A percentile compares a stretch with the other conserved stretches of the same genome.
These are phyloP conservation scores for Pichia thaimueangensis DNA, from an alignment of 805 yeast species.

Conservation along the genomic window DNA sequence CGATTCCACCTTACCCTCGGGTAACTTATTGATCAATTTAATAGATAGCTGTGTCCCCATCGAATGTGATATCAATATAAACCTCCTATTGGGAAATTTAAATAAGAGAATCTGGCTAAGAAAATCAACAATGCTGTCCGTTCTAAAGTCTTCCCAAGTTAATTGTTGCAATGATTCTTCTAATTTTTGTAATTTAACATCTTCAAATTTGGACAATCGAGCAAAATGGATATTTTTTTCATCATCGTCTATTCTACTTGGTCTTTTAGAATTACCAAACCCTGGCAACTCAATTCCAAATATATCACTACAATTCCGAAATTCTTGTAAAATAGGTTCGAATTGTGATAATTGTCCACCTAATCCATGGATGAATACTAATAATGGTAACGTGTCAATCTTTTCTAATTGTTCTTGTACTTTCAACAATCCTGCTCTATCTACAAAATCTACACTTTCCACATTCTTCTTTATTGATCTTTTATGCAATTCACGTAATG, in stretches of 20 bases:
- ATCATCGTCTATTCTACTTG: slow-evolving; percentile 9
- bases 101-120: slow-evolving; percentile 33
- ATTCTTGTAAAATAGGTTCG: slow-evolving; percentile 60
- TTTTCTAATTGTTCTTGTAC: slow-evolving; percentile 27
- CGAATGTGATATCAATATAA: slow-evolving; percentile 46
- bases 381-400: slow-evolving; percentile 47
- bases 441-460: slow-evolving; percentile 11
- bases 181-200: slow-evolving; percentile 16
- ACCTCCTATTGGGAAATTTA: slow-evolving; percentile 37
- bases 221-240: slow-evolving; percentile 9
- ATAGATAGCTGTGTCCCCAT: slow-evolving; percentile 49
- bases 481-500: slow-evolving; percentile 34
- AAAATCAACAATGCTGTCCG: slow-evolving; percentile 37
- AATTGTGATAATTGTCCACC: slow-evolving; percentile 90
- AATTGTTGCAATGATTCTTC: slow-evolving; percentile 28
- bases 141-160: slow-evolving; percentile 36
- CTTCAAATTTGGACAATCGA: slow-evolving; percentile 20
- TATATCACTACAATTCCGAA: slow-evolving; percentile 57
- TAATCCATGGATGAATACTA: slow-evolving; percentile 75
- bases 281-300: slow-evolving; percentile 83
- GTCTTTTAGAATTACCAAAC: slow-evolving; percentile 54
- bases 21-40: slow-evolving; percentile 35
- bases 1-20: slow-evolving; percentile 37
- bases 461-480: slow-evolving; percentile 17
- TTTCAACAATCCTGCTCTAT: slow-evolving; percentile 14